Evolutionary conservation across 192 early-diverging fungal genomes (phyloP), one percentile per base, ranked within the genome.

Genomic region (Podila epigama): DNA sequence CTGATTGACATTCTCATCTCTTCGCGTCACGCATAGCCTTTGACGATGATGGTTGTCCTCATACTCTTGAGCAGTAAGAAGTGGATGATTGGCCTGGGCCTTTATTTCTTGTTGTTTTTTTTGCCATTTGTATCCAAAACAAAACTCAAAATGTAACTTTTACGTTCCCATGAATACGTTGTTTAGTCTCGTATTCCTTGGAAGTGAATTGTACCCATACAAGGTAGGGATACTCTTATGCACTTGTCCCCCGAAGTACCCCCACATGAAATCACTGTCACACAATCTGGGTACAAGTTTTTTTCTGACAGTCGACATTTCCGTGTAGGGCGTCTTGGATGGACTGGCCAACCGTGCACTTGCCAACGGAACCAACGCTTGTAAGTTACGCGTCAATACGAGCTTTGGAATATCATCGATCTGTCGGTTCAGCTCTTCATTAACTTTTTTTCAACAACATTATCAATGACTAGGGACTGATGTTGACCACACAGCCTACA

Each of bases 331-430:
- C 44, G 88, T 89, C n/a, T 69, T 89, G n/a, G 88, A 89, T 60
- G 79, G 82, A 18, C 71, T 89, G 37, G 88, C 88, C 16, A 89
- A 89, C 71, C 80, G 84, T 20, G 82, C 88, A 32, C 68, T 87
- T 34, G 84, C 88, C 3, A 81, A 87, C 75, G 86, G 88, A 33
- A 89, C 88, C 18, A 89, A 89, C 64, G 88, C 88, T 18, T 89
- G 88, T 75, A 63, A 37, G 71, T 12, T 51, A 13, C 15, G 22
- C 25, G 18, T 18, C 15, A 51, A 51, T 6, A n/a, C 15, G 48
- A 6, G 22, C 48, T 22, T 20, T 20, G 22, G 15, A 5, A 51
- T 51, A n/a, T 28, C 32, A 55, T 34, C 20, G 18, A 0, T 33
- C 15, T 25, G 0, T 29, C 33, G 12, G 13, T 34, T 22, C 44